Conservation (phyloP, 805 yeast genomes). For the Yamadazyma nakazawae region DNA sequence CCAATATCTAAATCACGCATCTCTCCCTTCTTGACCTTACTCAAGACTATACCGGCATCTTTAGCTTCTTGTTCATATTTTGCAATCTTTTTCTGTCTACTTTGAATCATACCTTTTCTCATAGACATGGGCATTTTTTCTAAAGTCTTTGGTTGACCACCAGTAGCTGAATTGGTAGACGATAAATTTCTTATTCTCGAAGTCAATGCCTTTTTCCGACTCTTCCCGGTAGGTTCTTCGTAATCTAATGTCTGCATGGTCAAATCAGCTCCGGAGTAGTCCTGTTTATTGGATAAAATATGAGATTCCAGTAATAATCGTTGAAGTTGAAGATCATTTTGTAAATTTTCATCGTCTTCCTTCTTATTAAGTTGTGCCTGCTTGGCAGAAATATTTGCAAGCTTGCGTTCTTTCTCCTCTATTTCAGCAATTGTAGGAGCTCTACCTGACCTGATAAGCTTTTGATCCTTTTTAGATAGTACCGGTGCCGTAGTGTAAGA, state of each 20-base stretch:
- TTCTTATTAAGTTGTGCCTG: conserved; percentile 33
- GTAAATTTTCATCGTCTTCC: conserved; percentile 50
- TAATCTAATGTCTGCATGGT: conserved; percentile 60
- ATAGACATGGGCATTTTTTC: conserved; percentile 88
- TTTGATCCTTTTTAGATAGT: conserved; percentile 46
- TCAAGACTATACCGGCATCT: conserved; percentile 87
- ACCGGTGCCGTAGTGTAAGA: conserved; percentile 25
- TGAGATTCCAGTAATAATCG: conserved; percentile 70
- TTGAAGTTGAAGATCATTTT: conserved; percentile 71
- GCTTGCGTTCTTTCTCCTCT: conserved; percentile 22
- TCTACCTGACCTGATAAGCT: conserved; percentile 56
- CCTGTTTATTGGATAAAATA: conserved; percentile 44
- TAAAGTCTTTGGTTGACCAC: conserved; percentile 44
- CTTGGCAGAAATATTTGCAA: conserved; percentile 28
- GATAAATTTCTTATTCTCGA: conserved; percentile 50
- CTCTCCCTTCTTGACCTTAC: conserved; percentile 66
- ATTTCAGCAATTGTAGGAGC: conserved; percentile 46
- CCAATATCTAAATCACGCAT: conserved; percentile 56
- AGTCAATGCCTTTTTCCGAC: conserved; percentile 61
- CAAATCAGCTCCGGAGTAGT: conserved; percentile 63
- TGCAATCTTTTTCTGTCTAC: conserved; percentile 48
- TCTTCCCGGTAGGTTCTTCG: conserved; percentile 65
- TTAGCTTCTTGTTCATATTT: conserved; percentile 73
- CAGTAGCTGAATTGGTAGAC: conserved; percentile 39
- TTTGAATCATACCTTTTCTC: conserved; percentile 76